These are phyloP conservation scores for Cicer cuneatum DNA, from an alignment of 306 rosid species.

Conservation along the genomic window DNA sequence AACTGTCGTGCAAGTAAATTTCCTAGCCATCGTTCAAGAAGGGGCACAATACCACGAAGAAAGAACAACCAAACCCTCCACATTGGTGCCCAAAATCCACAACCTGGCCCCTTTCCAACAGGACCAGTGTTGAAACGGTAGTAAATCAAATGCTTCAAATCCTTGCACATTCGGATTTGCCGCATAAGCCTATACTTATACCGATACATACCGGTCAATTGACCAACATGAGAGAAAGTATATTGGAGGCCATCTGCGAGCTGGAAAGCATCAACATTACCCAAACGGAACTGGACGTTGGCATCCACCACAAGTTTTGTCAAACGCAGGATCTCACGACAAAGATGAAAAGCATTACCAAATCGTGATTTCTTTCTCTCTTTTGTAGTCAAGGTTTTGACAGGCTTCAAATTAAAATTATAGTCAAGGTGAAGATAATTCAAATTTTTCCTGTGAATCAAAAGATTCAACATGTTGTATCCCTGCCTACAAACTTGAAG, in stretches of 20 bases:
- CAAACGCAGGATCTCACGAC: slow-evolving; percentile 96
- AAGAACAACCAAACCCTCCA: slow-evolving; percentile 99
- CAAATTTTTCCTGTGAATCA: slow-evolving; percentile 96
- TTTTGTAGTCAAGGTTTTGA: slow-evolving; percentile 92
- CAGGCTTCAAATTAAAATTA: slow-evolving; percentile 96
- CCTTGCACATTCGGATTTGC: slow-evolving; percentile 99
- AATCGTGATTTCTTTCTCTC: slow-evolving; percentile 97
- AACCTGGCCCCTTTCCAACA: slow-evolving; percentile 98
- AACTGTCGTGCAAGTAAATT: slow-evolving; percentile 96
- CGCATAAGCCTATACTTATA: slow-evolving; percentile 98
- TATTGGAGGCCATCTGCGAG: slow-evolving; percentile 98
- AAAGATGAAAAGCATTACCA: slow-evolving; percentile 98
- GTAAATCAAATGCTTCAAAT: slow-evolving; percentile 92
- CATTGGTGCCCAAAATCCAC: slow-evolving; percentile 99
- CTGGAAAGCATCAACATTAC: slow-evolving; percentile 98
- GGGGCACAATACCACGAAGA: slow-evolving; percentile 98
- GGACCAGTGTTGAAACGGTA: slow-evolving; percentile 99
- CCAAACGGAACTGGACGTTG: slow-evolving; percentile 94
- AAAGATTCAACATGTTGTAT: slow-evolving; percentile 92
- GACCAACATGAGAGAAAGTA: slow-evolving; percentile 98
- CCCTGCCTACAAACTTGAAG: slow-evolving; percentile 99
- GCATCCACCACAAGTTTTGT: slow-evolving; percentile 99
- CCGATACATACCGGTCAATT: slow-evolving; percentile 98
- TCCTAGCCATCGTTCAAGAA: slow-evolving; percentile 94
- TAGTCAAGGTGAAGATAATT: slow-evolving; percentile 99